Percentiles rank a stretch among this genome's conserved stretches.
Conservation (phyloP, 2,329 filamentous ascomycete species). For the Pestalotiopsis sp. region DNA sequence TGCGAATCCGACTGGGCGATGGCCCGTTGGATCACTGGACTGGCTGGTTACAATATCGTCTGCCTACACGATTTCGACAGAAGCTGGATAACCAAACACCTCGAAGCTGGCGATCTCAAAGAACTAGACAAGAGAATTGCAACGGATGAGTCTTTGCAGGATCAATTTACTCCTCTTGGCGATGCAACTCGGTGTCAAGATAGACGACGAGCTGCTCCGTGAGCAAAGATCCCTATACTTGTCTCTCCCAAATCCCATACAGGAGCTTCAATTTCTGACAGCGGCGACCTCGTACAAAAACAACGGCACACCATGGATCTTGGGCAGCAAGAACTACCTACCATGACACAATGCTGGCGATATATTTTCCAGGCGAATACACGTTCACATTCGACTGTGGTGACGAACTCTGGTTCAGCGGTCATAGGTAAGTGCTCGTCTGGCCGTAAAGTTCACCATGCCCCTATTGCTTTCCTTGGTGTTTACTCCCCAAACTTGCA, state of each 20-base stretch:
- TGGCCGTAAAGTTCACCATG: background rate
- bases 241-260: constrained; percentile 22
- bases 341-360: background rate
- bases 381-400: constrained; percentile 16
- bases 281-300: constrained; percentile 26
- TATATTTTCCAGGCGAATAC: background rate
- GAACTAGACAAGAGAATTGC: no score
- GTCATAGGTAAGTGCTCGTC: constrained; percentile 23
- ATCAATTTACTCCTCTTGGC: constrained; percentile 11
- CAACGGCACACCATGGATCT: constrained; percentile 23
- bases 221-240: constrained; percentile 19
- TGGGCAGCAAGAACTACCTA: constrained; percentile 18
- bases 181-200: constrained; percentile 21
- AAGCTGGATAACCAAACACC: no score
- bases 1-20: background rate
- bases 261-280: constrained; percentile 24
- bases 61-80: background rate
- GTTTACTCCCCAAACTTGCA: constrained; percentile 3
- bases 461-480: background rate
- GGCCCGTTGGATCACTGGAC: background rate
- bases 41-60: background rate
- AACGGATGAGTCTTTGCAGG: no score
- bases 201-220: constrained; percentile 18
- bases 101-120: no score
- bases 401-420: constrained; percentile 24